Conservation (phyloP, 257 asterid genomes). For the Primulina eburnea region DNA sequence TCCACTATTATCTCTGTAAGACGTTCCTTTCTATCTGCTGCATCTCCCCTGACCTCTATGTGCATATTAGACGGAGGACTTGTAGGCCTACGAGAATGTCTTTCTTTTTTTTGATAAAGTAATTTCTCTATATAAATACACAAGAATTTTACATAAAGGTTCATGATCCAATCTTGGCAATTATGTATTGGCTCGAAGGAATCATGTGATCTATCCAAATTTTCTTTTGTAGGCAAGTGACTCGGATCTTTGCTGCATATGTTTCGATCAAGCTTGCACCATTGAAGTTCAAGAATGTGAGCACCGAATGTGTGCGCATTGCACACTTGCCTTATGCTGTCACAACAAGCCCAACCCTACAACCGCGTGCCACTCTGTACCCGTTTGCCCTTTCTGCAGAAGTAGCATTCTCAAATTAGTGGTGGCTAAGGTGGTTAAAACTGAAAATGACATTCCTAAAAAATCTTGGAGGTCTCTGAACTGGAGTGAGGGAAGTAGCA, state of each 20-base stretch:
- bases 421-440: slow-evolving; percentile 49
- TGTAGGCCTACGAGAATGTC: not conserved
- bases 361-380: slow-evolving; percentile 41
- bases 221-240: slow-evolving; percentile 56
- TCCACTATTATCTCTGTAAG: slow-evolving; percentile 2
- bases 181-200: not conserved
- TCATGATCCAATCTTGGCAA: slow-evolving; percentile 1
- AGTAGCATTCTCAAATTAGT: slow-evolving; percentile 68
- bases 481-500: slow-evolving; percentile 84
- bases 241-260: slow-evolving; percentile 82
- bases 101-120: too few species aligned
- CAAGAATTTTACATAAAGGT: not conserved
- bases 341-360: slow-evolving; percentile 86
- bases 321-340: slow-evolving; percentile 85
- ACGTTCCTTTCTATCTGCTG: not conserved
- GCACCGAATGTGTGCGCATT: slow-evolving; percentile 96
- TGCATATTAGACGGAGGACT: not conserved
- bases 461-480: slow-evolving; percentile 69
- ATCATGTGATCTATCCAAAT: slow-evolving; percentile 6
- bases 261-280: slow-evolving; percentile 87
- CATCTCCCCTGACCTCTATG: not conserved
- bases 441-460: slow-evolving; percentile 40
- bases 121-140: not conserved
- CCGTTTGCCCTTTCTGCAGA: slow-evolving; percentile 92
- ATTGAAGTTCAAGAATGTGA: slow-evolving; percentile 90